Evolutionary conservation across 164 flowering plant genomes (phyloP).

Genomic region (Annona cherimola): DNA sequence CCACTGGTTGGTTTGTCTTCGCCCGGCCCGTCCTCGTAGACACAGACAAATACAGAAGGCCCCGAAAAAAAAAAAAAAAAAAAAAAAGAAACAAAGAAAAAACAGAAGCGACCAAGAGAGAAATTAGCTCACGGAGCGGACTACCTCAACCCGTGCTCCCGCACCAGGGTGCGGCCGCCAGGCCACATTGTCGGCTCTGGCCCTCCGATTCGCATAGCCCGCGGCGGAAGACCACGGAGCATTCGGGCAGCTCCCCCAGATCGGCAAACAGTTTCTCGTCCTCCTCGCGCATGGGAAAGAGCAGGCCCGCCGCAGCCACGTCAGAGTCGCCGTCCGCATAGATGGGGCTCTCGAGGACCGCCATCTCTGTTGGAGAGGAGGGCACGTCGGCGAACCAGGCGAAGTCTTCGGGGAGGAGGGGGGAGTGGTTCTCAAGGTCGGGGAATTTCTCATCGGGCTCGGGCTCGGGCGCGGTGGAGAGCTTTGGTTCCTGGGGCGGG

Average conservation of each 20-base stretch:
- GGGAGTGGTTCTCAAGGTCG: constrained; percentile 27
- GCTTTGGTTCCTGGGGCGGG: constrained; percentile 10
- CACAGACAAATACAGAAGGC: not conserved
- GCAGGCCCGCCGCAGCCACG: constrained; percentile 23
- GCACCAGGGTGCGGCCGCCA: constrained; percentile 32
- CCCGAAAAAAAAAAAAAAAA: no score
- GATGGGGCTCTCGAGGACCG: constrained; percentile 51
- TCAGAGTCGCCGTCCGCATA: constrained; percentile 31
- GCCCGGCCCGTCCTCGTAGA: not conserved
- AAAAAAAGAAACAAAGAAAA: no score
- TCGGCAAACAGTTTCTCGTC: constrained; percentile 84
- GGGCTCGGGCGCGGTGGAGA: constrained; percentile 11
- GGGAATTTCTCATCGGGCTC: constrained; percentile 24
- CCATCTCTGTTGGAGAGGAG: constrained; percentile 21
- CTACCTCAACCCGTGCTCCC: constrained; percentile 33
- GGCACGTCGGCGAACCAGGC: constrained; percentile 25
- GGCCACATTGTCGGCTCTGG: constrained; percentile 22
- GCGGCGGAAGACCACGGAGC: constrained; percentile 65
- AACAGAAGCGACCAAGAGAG: not conserved
- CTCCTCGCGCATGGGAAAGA: constrained; percentile 56
- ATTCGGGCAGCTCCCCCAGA: constrained; percentile 86
- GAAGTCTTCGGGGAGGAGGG: constrained; percentile 26
- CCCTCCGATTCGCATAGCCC: constrained; percentile 27
- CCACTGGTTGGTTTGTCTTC: constrained; percentile 23
- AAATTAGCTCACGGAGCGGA: not conserved